Conservation (phyloP, 1,284 basidiomycete genomes). For the Tilletia caries region DNA sequence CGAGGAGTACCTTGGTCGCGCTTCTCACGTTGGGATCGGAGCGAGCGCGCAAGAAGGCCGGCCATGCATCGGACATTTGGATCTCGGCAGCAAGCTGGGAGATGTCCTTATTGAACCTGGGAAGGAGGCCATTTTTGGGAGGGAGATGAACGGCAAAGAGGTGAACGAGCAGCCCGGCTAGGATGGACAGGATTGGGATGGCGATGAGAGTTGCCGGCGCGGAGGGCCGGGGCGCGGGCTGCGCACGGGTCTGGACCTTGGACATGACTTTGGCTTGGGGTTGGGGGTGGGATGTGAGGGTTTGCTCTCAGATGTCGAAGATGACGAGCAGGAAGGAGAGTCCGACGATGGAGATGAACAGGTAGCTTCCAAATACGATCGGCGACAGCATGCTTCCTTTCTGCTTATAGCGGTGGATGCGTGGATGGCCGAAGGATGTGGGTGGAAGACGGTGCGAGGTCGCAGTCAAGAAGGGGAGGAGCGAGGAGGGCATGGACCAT, state of each 20-base stretch:
- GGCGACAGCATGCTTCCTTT: constrained; percentile 5
- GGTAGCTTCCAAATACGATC: constrained; percentile 24
- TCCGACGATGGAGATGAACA: constrained; percentile 30
- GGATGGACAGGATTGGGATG: neutral
- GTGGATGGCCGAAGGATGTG: neutral
- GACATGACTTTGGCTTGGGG: too few species aligned
- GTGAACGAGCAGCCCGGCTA: neutral
- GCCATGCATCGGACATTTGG: neutral
- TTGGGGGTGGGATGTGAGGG: too few species aligned
- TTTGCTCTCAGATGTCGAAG: constrained; percentile 21
- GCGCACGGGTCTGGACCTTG: too few species aligned
- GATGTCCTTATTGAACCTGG: neutral
- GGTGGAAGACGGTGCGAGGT: neutral
- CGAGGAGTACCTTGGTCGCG: neutral
- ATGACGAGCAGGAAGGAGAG: constrained; percentile 32
- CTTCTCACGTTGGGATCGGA: neutral
- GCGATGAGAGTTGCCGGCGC: neutral
- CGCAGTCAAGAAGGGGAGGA: too few species aligned
- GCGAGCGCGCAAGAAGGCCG: neutral
- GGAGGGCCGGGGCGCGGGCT: neutral
- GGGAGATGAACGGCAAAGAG: constrained; percentile 1
- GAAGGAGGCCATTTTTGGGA: neutral
- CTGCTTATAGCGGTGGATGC: neutral
- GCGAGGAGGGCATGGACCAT: too few species aligned
- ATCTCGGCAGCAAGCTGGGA: neutral